Evolutionary conservation across 805 yeast species (phyloP).

Genomic region (Scheffersomyces amazonensis): DNA sequence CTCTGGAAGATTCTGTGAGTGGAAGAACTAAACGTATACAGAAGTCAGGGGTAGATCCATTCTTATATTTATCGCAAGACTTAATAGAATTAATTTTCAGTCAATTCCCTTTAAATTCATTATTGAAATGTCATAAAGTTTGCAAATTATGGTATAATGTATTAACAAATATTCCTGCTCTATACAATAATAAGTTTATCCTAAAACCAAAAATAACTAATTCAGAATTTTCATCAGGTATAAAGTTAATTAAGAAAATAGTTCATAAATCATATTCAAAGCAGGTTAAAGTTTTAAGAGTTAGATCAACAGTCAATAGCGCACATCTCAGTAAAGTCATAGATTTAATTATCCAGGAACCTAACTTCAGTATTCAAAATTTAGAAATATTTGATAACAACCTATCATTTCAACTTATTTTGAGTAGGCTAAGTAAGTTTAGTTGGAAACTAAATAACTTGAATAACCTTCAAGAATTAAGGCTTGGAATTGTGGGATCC

Average conservation of each 20-base stretch:
- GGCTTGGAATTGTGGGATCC: slow-evolving; percentile 26
- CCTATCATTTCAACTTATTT: slow-evolving; percentile 22
- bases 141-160: slow-evolving; percentile 29
- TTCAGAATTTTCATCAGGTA: slow-evolving; percentile 28
- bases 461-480: slow-evolving; percentile 15
- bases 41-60: slow-evolving; percentile 30
- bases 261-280: slow-evolving; percentile 11
- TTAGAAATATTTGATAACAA: slow-evolving; percentile 28
- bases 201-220: slow-evolving; percentile 23
- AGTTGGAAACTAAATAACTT: slow-evolving; percentile 25
- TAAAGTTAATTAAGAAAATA: slow-evolving; percentile 23
- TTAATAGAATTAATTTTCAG: slow-evolving; percentile 24
- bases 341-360: slow-evolving; percentile 22
- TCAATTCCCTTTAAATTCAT: slow-evolving; percentile 14
- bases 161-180: slow-evolving; percentile 21
- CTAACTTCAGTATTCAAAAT: slow-evolving; percentile 14
- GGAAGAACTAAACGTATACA: slow-evolving; percentile 6
- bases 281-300: slow-evolving; percentile 16
- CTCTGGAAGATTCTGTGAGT: not conserved
- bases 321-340: slow-evolving; percentile 24
- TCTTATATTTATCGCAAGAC: slow-evolving; percentile 27
- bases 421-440: slow-evolving; percentile 19
- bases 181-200: slow-evolving; percentile 18
- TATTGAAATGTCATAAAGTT: slow-evolving; percentile 31
- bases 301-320: slow-evolving; percentile 18